Base-by-base conservation (phyloP, 2,329 filamentous ascomycete genomes). In the Pseudogymnoascus sp. region DNA sequence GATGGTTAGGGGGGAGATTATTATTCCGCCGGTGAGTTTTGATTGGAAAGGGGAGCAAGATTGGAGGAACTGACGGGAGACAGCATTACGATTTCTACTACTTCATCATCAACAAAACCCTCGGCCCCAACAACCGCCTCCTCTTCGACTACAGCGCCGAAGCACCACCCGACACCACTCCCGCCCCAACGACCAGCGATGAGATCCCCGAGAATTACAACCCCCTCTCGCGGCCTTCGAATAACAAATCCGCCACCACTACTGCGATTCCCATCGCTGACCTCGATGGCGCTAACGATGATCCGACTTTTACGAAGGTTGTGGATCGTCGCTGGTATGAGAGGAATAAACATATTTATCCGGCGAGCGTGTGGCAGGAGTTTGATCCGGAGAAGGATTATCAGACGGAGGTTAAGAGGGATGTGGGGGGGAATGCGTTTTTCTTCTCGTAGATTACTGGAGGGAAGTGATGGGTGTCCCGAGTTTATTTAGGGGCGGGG, bases 11-110 rank as follows among this genome's bases (percentile, higher is more conserved):
- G 92, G 92, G 13, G 90, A 92, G 64, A 83, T 98, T 57, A 97
- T 99, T 63, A 86, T 99, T 70, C 93, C 95, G 65, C 95, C 96
- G 81, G 93, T 96, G 79, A 81, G 90, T 85, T 51, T 41, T 54
- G 36, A 19, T 25, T 64, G 4, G 21, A 10, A n/a, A 57, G 4
- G 5, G 19, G 21, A 14, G 39, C 5, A 14, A 4, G 8, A 14
- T 31, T 45, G 19, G 1, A 45, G 67, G 64, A 8, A 28, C 39
- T 61, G 60, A 68, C 75, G 65, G 73, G 68, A 23, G 62, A 57
- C 73, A 98, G 92, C 95, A 99, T 76, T 97, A 96, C 74, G 93
- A 98, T 69, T 92, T 99, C 74, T 95, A 98, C 75, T 95, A 93
- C 78, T 98, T 99, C 77, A 87, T 97, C 74, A 89, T 96, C 75